Evolutionary conservation across 768 basidiomycete species (phyloP).

Genomic region (Rhodotorula diobovata): DNA sequence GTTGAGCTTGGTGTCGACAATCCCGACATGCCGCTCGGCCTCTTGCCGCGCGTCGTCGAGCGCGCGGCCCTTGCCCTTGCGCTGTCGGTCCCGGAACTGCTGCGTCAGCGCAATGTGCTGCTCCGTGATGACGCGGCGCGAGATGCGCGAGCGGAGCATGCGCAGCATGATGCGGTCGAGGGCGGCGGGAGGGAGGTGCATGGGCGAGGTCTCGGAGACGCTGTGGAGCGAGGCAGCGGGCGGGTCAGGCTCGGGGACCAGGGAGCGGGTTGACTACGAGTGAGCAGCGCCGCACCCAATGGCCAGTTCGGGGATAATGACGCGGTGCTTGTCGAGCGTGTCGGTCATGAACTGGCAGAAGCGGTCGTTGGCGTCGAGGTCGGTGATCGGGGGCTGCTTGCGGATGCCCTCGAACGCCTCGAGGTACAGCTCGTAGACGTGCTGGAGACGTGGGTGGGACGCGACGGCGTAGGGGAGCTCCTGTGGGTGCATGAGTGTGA

Average conservation of each 20-base stretch:
- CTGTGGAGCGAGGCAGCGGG: constrained; percentile 62
- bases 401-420: constrained; percentile 53
- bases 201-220: constrained; percentile 78
- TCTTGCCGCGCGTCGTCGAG: constrained; percentile 52
- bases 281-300: not conserved
- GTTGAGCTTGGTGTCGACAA: constrained; percentile 72
- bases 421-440: constrained; percentile 70
- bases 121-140: constrained; percentile 78
- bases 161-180: constrained; percentile 83
- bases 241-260: not conserved
- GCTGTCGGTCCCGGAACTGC: constrained; percentile 49
- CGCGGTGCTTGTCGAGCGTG: constrained; percentile 72
- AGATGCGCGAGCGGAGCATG: constrained; percentile 86
- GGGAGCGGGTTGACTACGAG: not conserved
- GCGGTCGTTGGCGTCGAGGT: constrained; percentile 65
- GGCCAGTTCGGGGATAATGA: constrained; percentile 33
- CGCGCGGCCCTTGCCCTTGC: constrained; percentile 51
- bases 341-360: constrained; percentile 69
- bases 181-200: constrained; percentile 67
- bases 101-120: constrained; percentile 80
- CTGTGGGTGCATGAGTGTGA: constrained; percentile 13
- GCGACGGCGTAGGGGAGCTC: constrained; percentile 79
- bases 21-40: constrained; percentile 57
- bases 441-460: constrained; percentile 73
- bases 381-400: constrained; percentile 66